Conservation (phyloP, 163 green algal genomes). For the Prototheca wickerhamii region DNA sequence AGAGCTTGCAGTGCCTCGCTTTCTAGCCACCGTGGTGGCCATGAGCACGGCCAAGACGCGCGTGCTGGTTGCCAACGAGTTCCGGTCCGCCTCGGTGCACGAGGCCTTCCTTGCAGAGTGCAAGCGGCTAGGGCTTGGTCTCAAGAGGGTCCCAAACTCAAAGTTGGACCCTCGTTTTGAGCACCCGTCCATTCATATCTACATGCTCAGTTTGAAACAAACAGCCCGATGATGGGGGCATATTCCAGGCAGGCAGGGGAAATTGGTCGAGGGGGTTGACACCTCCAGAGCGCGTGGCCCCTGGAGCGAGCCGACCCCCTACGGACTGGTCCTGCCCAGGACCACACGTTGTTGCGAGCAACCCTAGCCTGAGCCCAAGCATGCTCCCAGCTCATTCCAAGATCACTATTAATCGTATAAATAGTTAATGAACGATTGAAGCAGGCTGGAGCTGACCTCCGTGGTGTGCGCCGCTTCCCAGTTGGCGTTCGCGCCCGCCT, state of each 20-base stretch:
- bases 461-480: too few species aligned
- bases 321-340: neutral
- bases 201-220: constrained; percentile 30
- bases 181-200: constrained; percentile 54
- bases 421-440: too few species aligned
- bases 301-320: neutral
- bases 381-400: too few species aligned
- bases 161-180: constrained; percentile 48
- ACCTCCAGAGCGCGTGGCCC: neutral
- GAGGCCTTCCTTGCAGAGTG: constrained; percentile 54
- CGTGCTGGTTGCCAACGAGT: constrained; percentile 77
- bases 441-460: too few species aligned
- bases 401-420: too few species aligned
- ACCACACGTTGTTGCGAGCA: too few species aligned
- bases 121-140: constrained; percentile 43
- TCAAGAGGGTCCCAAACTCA: constrained; percentile 41
- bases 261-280: neutral
- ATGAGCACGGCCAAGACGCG: constrained; percentile 47
- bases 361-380: too few species aligned
- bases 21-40: constrained; percentile 56
- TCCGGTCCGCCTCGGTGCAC: constrained; percentile 67
- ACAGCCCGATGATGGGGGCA: neutral
- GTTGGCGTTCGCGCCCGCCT: too few species aligned
- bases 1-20: constrained; percentile 53
- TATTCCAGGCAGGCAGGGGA: neutral